Evolutionary conservation across 2,329 filamentous ascomycete species (phyloP), one percentile per base, ranked within the genome.

Genomic region (Aspergillus terreus): DNA sequence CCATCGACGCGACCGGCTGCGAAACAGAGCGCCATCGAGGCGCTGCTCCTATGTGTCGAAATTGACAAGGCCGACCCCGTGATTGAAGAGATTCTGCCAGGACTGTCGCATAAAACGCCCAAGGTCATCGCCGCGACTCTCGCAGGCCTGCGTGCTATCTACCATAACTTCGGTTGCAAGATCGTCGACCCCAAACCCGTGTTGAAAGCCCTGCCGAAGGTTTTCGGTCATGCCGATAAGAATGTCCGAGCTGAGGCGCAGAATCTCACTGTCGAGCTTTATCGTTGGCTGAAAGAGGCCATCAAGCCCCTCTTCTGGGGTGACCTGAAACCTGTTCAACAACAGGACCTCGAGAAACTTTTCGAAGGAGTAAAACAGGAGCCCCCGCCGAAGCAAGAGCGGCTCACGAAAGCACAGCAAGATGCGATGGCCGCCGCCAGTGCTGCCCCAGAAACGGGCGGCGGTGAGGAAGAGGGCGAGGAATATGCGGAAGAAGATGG

Each of bases 281-380:
- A 99, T 72, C 81, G 94, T 71, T 99, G 95, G 94, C 79, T 99
- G 32, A 88, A 92, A 60, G 94, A 99, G 58, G 92, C 92, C 10
- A 96, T 99, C 85, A 99, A 99, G 70, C 90, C 92, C 35, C 87
- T 97, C 72, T 97, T 99, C 70, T 99, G 94, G 92, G 84, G 82
- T 42, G 94, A 99, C 53, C 73, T 99, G 55, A 99, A 99, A 70
- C 88, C 92, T 0, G 92, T 95, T 0, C 94, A 99, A 67, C 94
- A 99, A 70, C 84, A 86, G 55, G 95, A 99, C 66, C 76, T 99
- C 51, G 95, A 99, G 66, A 88, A 92, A 36, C 82, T 95, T 46
- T 99, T 99, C 58, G 94, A 97, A 64, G 91, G 90, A 62, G 82
- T 96, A 66, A 96, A 96, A 69, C 82, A 89, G 32, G 92, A 97